phyloP scores from a whole-genome alignment of 2,329 filamentous ascomycete species.

The Phoma sp. region DNA sequence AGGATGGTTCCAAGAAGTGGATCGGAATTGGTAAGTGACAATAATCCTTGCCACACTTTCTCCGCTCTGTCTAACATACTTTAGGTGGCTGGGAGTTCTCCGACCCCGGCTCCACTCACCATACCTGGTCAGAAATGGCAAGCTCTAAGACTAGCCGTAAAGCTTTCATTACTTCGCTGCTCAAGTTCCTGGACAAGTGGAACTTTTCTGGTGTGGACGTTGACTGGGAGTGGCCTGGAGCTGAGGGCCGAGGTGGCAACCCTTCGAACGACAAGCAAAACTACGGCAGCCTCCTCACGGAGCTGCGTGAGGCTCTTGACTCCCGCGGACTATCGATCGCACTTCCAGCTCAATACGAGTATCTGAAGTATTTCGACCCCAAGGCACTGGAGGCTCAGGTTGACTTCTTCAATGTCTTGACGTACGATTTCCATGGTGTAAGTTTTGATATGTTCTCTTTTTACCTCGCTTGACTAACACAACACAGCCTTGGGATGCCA shows the following conservation, averaged over 20 bases:
- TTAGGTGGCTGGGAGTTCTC: conserved; percentile 48
- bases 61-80: background rate
- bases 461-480: background rate
- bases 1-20: conserved; percentile 21
- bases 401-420: conserved; percentile 56
- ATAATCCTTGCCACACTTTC: conserved; percentile 19
- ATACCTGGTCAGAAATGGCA: conserved; percentile 46
- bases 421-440: conserved; percentile 54
- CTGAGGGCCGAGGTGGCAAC: conserved; percentile 45
- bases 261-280: conserved; percentile 41
- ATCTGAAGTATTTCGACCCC: conserved; percentile 34
- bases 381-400: conserved; percentile 34
- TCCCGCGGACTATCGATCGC: conserved; percentile 33
- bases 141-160: conserved; percentile 32
- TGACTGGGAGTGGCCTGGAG: conserved; percentile 52
- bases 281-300: conserved; percentile 27
- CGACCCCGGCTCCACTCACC: conserved; percentile 41
- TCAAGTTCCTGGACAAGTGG: conserved; percentile 51
- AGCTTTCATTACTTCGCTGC: conserved; percentile 48
- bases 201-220: conserved; percentile 54
- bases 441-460: background rate
- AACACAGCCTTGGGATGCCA: conserved; percentile 16
- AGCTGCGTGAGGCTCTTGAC: conserved; percentile 28
- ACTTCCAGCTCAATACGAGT: conserved; percentile 34
- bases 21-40: conserved; percentile 23